These are phyloP conservation scores for Fusarium mangiferae DNA, from an alignment of 2,329 filamentous ascomycete species.

Conservation along the genomic window DNA sequence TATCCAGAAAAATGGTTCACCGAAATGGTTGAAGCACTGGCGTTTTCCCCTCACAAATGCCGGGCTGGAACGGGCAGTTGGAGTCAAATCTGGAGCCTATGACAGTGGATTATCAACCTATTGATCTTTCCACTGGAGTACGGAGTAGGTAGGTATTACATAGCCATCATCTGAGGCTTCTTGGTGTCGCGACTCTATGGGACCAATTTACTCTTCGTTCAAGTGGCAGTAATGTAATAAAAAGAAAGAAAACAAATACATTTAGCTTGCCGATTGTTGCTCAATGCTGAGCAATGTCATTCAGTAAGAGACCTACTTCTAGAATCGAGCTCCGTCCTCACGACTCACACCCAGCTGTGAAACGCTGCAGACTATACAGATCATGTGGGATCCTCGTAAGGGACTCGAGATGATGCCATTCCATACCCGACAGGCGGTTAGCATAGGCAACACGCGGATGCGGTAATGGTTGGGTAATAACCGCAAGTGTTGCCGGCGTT, in stretches of 20 bases:
- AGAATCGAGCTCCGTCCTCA: slow-evolving; percentile 8
- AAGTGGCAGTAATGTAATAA: not conserved
- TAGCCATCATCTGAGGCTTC: not conserved
- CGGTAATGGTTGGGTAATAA: slow-evolving; percentile 36
- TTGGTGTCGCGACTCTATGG: not conserved
- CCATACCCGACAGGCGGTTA: slow-evolving; percentile 36
- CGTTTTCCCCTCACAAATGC: slow-evolving; percentile 20
- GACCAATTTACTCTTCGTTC: not conserved
- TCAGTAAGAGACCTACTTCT: not conserved
- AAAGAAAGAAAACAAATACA: not conserved
- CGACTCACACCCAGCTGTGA: slow-evolving; percentile 20
- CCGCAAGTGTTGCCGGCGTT: slow-evolving; percentile 17
- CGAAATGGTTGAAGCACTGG: slow-evolving; percentile 7
- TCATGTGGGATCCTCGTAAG: slow-evolving; percentile 37
- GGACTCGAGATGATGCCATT: slow-evolving; percentile 12
- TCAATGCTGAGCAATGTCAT: not conserved
- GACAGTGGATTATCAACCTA: not conserved
- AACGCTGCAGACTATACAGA: slow-evolving; percentile 36
- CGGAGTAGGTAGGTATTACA: not conserved
- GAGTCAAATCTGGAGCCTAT: not conserved
- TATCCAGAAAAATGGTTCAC: not conserved
- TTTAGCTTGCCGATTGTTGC: not conserved
- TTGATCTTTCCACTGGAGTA: not conserved
- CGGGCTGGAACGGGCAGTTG: not conserved
- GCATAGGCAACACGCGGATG: slow-evolving; percentile 41